Evolutionary conservation across 257 asterid species (phyloP).

Genomic region (Henckelia pumila): DNA sequence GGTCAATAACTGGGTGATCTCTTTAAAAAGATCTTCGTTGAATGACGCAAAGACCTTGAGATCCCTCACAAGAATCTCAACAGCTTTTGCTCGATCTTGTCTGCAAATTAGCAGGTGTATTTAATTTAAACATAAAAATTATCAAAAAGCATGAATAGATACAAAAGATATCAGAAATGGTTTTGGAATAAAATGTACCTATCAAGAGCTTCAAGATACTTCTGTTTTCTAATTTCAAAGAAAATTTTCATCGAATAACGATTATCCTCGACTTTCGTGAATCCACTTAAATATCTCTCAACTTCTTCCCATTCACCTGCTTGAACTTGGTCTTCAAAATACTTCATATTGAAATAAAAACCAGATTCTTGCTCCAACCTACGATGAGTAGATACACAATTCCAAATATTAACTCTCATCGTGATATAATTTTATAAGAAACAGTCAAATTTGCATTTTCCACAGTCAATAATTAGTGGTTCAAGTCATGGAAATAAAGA

Average conservation of each 20-base stretch:
- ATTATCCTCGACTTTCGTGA: slow-evolving; percentile 94
- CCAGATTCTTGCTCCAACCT: slow-evolving; percentile 99
- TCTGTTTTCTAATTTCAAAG: slow-evolving; percentile 95
- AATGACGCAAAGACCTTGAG: slow-evolving; percentile 90
- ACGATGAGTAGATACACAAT: neutral
- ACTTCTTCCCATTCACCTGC: slow-evolving; percentile 99
- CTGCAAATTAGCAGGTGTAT: slow-evolving; percentile 37
- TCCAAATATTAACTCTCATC: neutral
- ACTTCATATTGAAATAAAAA: slow-evolving; percentile 90
- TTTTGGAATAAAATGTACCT: slow-evolving; percentile 41
- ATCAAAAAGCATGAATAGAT: slow-evolving; percentile 19
- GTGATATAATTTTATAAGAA: neutral
- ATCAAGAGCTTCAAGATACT: slow-evolving; percentile 96
- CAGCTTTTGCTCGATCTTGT: slow-evolving; percentile 86
- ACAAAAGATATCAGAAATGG: slow-evolving; percentile 3
- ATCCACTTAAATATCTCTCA: slow-evolving; percentile 79
- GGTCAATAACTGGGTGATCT: slow-evolving; percentile 51
- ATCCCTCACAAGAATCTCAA: slow-evolving; percentile 90
- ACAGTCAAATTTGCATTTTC: slow-evolving; percentile 7
- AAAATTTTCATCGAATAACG: slow-evolving; percentile 92
- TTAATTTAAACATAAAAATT: slow-evolving; percentile 14
- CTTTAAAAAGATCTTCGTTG: slow-evolving; percentile 93
- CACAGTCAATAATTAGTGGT: neutral
- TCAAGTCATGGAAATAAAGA: slow-evolving; percentile 3
- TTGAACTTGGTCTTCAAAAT: slow-evolving; percentile 92